Conservation (phyloP, 768 basidiomycete species). For the Collybia sp. region DNA sequence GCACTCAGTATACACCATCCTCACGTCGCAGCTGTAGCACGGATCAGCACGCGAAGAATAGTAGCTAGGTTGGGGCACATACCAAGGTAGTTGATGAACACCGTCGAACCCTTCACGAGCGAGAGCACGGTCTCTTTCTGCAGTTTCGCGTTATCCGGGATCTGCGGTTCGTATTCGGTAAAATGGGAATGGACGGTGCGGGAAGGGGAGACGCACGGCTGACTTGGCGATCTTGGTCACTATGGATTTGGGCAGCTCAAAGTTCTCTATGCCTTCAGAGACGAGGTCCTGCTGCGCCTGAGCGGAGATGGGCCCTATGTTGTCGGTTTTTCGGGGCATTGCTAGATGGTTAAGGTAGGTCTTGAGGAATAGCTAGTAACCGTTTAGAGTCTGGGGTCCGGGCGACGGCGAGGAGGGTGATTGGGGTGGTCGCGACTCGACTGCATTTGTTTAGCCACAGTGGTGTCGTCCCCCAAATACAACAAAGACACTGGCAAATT, state of each 20-base stretch:
- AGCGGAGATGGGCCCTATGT: slow-evolving; percentile 53
- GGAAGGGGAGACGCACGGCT: slow-evolving; percentile 44
- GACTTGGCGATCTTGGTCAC: slow-evolving; percentile 85
- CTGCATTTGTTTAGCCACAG: too few relatives aligned
- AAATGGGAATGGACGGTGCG: not conserved
- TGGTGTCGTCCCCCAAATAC: too few relatives aligned
- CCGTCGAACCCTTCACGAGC: slow-evolving; percentile 83
- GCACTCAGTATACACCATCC: slow-evolving; percentile 7
- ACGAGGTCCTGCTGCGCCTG: slow-evolving; percentile 77
- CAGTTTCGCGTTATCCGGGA: slow-evolving; percentile 81
- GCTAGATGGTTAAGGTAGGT: too few relatives aligned
- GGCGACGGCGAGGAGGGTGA: too few relatives aligned
- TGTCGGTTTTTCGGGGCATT: slow-evolving; percentile 72
- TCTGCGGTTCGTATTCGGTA: slow-evolving; percentile 33
- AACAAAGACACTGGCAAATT: too few relatives aligned
- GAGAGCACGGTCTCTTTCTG: slow-evolving; percentile 88
- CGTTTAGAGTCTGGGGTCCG: too few relatives aligned
- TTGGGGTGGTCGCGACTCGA: too few relatives aligned
- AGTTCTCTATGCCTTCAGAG: slow-evolving; percentile 85
- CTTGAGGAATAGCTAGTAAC: too few relatives aligned
- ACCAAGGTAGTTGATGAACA: slow-evolving; percentile 95
- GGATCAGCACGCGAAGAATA: not conserved
- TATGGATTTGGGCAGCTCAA: slow-evolving; percentile 79
- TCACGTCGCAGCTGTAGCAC: slow-evolving; percentile 45
- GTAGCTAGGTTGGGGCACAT: slow-evolving; percentile 18